Base-by-base conservation (phyloP, 164 flowering plant genomes). In the Piper betle region DNA sequence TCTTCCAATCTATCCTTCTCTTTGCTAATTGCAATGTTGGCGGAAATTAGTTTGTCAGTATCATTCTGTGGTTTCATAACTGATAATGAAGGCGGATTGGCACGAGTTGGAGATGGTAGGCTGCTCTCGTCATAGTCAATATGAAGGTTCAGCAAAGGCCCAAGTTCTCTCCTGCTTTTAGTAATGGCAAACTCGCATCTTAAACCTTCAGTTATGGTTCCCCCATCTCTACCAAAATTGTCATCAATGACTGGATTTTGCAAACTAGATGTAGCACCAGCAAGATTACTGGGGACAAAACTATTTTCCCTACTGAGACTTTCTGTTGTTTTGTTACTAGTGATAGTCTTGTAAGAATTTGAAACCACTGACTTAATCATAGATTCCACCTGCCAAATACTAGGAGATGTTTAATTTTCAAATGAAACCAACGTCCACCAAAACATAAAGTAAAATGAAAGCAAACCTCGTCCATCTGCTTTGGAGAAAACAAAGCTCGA, bases 91-190 rank as follows among this genome's bases (percentile, higher is more conserved):
- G 61, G 40, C 10, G 82, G 71, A 18, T 70, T 38, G 67, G 83
- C 83, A 40, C 88, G 77, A 16, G 99, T 93, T 8, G 99, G 97
- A 16, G 99, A 93, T 41, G 99, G 99, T 68, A 93, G 96, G 64
- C 86, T 85, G 66, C 84, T 91, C 25, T 59, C 79, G 72, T 90
- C 93, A 74, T 90, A 90, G 75, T 78, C 91, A 75, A 75, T 80
- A 71, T 90, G 95, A 66, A 84, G 91, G 68, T 91, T 92, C 8
- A 88, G 70, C 64, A 86, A 67, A 2, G 91, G 96, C 61, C 80
- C 79, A 69, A 77, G 64, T 15, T 60, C 19, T 19, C 74, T 74
- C 77, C 79, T 78, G 57, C 65, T 68, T 77, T 66, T 83, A 61
- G 64, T 53, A 62, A 61, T 64, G 62, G 50, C 15, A 2, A 67